Base-by-base conservation (phyloP, 129 eudicot species). In the Chrysanthemum makinoi region DNA sequence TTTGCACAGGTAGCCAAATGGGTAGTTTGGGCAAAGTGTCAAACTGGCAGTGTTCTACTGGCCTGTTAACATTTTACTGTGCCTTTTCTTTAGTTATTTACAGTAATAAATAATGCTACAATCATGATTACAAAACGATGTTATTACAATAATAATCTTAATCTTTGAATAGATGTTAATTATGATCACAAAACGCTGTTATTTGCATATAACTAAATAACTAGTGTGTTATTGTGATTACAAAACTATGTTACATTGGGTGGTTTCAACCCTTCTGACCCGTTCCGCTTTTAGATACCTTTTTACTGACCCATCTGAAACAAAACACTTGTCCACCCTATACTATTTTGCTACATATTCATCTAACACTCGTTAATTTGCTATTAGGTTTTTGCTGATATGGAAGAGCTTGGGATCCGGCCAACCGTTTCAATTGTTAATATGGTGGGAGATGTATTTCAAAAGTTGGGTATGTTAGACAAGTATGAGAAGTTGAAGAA, bases 371-470 rank as follows among this genome's bases (percentile, higher is more conserved):
- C 2, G 22, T 26, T 33, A 51, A 70, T 70, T 48, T 62, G 76
- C 19, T 1, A 59, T 58, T 77, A 89, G 98, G 80, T 86, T 46
- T 93, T 93, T 85, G 96, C 96, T 63, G 98, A 93, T 80, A 93
- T 93, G 98, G 98, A 93, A 75, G 98, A 93, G 85, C 95, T 93
- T 62, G 90, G 98, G 48, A 79, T 85, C 17, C 79, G 86, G 22
- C 98, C 95, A 2, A 93, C 95, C 2, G 76, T 80, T 75, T 10
- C 87, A 59, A 79, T 89, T 5, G 90, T 93, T 17, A 59, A 67
- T 48, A 89, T 83, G 95, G 87, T 89, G 43, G 98, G 98, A 80
- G 87, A 83, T 51, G 92, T 89, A 12, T 87, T 93, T 74, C 79
- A 83, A 53, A 93, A 93, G 78, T 77, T 85, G 26, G 88, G 79